phyloP scores from a whole-genome alignment of 768 basidiomycete species.

The Lentinula aciculospora region DNA sequence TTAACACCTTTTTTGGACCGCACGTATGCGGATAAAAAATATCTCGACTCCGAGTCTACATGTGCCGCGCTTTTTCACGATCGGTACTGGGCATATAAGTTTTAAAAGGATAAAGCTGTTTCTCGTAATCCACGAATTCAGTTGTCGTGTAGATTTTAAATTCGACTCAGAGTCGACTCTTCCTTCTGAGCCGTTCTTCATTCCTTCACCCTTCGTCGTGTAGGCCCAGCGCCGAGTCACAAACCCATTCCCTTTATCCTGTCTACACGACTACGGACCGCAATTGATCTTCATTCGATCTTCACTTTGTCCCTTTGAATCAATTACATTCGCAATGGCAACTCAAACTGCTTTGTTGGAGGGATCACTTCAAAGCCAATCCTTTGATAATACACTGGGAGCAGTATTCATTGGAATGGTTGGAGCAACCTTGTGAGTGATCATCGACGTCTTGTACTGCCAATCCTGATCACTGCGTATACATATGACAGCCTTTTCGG shows the following conservation, averaged over 20 bases:
- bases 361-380: neutral
- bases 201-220: neutral
- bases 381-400: slow-evolving; percentile 23
- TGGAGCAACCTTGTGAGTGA: slow-evolving; percentile 22
- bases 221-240: neutral
- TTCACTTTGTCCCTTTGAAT: neutral
- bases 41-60: neutral
- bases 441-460: neutral
- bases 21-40: neutral
- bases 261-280: neutral
- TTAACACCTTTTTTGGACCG: neutral
- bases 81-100: neutral
- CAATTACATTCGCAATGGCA: neutral
- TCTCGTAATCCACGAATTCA: neutral
- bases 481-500: slow-evolving; percentile 14
- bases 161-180: neutral
- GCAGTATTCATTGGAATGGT: slow-evolving; percentile 22
- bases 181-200: neutral
- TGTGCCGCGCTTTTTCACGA: neutral
- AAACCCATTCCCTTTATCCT: neutral
- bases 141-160: neutral
- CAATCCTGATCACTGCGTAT: neutral
- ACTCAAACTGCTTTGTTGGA: neutral
- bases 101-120: neutral
- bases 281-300: neutral